A percentile compares a stretch with the other conserved stretches of the same genome.
Evolutionary conservation across 495 filamentous ascomycete species (phyloP).

Genomic region (Patellaria atrata): DNA sequence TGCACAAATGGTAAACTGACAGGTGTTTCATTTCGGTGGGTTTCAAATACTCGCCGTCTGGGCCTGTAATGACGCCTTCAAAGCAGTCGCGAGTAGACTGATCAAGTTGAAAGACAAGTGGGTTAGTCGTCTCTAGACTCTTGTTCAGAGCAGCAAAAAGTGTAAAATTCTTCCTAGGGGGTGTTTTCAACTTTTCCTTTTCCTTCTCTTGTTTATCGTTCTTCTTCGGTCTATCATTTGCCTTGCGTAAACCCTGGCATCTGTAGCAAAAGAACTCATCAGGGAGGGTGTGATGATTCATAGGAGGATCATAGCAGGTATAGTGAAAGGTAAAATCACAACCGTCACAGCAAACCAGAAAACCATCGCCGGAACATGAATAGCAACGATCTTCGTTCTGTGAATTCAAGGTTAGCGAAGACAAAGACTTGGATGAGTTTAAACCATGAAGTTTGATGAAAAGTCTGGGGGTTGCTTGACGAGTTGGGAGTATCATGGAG

Average conservation of each 20-base stretch:
- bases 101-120: slow-evolving; percentile 61
- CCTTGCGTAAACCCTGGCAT: slow-evolving; percentile 47
- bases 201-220: too few relatives aligned
- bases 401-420: slow-evolving; percentile 26
- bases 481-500: slow-evolving; percentile 14
- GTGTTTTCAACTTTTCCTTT: too few relatives aligned
- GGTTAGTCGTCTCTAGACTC: slow-evolving; percentile 46
- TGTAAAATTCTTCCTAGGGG: slow-evolving; percentile 1
- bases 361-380: slow-evolving; percentile 66
- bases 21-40: slow-evolving; percentile 28
- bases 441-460: slow-evolving; percentile 15
- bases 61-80: slow-evolving; percentile 53
- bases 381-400: slow-evolving; percentile 84
- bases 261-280: slow-evolving; percentile 74
- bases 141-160: slow-evolving; percentile 45
- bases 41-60: slow-evolving; percentile 71
- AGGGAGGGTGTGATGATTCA: slow-evolving; percentile 47
- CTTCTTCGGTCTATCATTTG: too few relatives aligned
- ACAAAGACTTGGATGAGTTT: slow-evolving; percentile 9
- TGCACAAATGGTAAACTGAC: too few relatives aligned
- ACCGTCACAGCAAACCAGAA: slow-evolving; percentile 81
- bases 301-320: slow-evolving; percentile 65
- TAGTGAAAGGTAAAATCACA: slow-evolving; percentile 82
- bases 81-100: slow-evolving; percentile 53
- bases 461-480: slow-evolving; percentile 6